Evolutionary conservation across 768 basidiomycete genomes (phyloP).

Genomic region (Tulasnella sp.): DNA sequence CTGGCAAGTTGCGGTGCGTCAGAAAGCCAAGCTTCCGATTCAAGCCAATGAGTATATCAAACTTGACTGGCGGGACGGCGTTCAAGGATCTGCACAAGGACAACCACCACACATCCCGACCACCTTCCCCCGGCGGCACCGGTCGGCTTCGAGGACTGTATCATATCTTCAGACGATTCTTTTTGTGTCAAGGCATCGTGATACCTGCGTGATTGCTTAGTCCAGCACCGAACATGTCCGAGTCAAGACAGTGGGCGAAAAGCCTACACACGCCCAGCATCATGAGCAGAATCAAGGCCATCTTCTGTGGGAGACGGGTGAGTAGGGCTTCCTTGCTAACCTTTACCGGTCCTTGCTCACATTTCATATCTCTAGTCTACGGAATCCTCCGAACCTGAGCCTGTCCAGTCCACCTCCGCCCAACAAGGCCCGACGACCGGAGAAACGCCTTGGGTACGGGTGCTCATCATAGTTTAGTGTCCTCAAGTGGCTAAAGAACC

Average conservation of each 20-base stretch:
- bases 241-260: not conserved
- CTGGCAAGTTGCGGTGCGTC: not conserved
- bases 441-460: not conserved
- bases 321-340: not conserved
- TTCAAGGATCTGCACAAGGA: not conserved
- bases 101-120: not conserved
- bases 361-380: not conserved
- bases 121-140: not conserved
- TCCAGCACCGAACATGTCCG: not conserved
- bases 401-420: not conserved
- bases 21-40: not conserved
- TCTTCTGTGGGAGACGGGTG: not conserved
- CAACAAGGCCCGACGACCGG: not conserved
- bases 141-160: not conserved
- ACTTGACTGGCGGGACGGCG: not conserved
- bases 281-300: slow-evolving; percentile 1
- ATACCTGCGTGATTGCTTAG: not conserved
- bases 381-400: not conserved
- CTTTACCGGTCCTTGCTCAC: not conserved
- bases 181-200: not conserved
- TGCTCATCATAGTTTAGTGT: not conserved
- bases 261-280: not conserved
- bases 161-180: not conserved
- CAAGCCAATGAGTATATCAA: not conserved
- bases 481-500: not conserved